Conservation (phyloP, 2,329 filamentous ascomycete species). For the Sporothrix curviconia region DNA sequence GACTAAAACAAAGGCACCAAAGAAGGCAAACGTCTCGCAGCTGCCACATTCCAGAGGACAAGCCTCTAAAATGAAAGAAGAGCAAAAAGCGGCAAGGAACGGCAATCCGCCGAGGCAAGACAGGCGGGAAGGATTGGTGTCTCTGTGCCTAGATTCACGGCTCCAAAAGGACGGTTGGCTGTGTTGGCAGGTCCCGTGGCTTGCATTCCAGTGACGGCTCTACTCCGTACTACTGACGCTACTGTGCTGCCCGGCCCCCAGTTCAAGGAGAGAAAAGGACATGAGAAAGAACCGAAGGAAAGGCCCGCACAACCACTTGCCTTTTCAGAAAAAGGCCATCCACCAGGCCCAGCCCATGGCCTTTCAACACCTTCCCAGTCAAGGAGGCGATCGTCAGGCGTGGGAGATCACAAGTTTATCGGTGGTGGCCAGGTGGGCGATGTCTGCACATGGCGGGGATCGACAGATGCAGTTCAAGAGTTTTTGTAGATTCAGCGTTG, state of each 20-base stretch:
- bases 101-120: neutral
- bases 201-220: neutral
- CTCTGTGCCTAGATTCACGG: no score
- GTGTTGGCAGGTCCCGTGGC: neutral
- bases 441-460: neutral
- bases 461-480: no score
- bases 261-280: neutral
- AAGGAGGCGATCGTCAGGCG: neutral
- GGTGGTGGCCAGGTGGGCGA: neutral
- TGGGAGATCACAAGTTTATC: neutral
- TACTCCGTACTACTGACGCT: neutral
- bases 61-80: neutral
- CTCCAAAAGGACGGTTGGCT: no score
- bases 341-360: neutral
- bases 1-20: neutral
- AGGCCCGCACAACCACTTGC: neutral
- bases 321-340: neutral
- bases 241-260: neutral
- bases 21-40: neutral
- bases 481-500: no score
- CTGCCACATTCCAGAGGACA: neutral
- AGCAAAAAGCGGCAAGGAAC: no score
- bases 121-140: neutral
- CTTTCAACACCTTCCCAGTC: neutral
- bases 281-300: neutral